Conservation (phyloP, 345 rosid genomes). For the Draba incana region DNA sequence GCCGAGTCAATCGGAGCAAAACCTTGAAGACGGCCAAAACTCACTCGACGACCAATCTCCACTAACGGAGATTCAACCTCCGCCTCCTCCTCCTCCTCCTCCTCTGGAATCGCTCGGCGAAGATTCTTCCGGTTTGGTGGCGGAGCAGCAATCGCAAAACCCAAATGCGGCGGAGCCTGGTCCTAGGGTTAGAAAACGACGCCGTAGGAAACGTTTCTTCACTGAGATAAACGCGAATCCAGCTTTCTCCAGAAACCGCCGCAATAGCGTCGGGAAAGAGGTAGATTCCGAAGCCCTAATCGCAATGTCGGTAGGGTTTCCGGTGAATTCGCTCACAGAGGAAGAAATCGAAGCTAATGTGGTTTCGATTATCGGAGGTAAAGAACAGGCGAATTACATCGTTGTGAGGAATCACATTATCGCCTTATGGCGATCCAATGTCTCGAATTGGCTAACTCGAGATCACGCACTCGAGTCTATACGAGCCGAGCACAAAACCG, state of each 20-base stretch:
- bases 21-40: slow-evolving; percentile 47
- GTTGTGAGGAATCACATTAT: slow-evolving; percentile 87
- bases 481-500: slow-evolving; percentile 61
- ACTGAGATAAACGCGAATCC: slow-evolving; percentile 79
- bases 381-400: slow-evolving; percentile 75
- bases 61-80: slow-evolving; percentile 36
- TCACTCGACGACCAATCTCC: slow-evolving; percentile 48
- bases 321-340: slow-evolving; percentile 86
- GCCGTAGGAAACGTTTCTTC: slow-evolving; percentile 87
- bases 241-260: slow-evolving; percentile 62
- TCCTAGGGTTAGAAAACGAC: slow-evolving; percentile 64
- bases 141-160: slow-evolving; percentile 54
- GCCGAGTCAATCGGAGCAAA: slow-evolving; percentile 47
- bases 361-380: slow-evolving; percentile 67
- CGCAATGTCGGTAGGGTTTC: slow-evolving; percentile 90
- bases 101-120: slow-evolving; percentile 58
- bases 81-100: slow-evolving; percentile 14
- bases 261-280: slow-evolving; percentile 64
- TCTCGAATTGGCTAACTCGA: slow-evolving; percentile 73
- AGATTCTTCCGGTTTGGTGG: slow-evolving; percentile 68
- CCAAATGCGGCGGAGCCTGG: slow-evolving; percentile 54
- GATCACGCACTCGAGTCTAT: slow-evolving; percentile 79
- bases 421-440: slow-evolving; percentile 84
- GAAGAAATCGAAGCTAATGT: slow-evolving; percentile 97
- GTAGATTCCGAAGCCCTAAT: slow-evolving; percentile 78